Conservation (phyloP, 192 early-diverging fungal genomes). For the Coemansia sp. region DNA sequence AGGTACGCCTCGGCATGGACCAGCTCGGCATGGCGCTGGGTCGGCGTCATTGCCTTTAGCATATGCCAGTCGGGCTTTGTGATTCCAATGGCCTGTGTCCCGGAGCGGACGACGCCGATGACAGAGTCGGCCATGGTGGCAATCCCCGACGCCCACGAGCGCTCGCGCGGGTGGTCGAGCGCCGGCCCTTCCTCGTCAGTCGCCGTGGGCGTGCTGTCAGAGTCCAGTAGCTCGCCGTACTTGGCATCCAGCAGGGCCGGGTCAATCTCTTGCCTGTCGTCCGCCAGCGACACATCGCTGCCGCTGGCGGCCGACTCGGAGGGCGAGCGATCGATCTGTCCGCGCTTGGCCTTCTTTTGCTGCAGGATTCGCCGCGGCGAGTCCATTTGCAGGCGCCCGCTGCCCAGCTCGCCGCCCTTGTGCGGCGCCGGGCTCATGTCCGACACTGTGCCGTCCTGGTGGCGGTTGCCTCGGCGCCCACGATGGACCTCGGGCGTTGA, state of each 20-base stretch:
- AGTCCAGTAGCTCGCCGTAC: conserved; percentile 17
- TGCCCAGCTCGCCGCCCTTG: conserved; percentile 3
- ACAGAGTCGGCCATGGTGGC: conserved; percentile 36
- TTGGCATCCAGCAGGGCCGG: conserved; percentile 16
- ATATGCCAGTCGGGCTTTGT: conserved; percentile 30
- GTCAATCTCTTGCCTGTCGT: conserved; percentile 8
- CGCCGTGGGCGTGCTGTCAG: not conserved
- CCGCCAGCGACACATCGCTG: not conserved
- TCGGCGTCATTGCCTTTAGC: conserved; percentile 20
- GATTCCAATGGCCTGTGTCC: conserved; percentile 38
- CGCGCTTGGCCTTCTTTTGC: conserved; percentile 10
- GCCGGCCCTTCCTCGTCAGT: not conserved
- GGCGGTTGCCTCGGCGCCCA: conserved; percentile 22
- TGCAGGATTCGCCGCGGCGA: conserved; percentile 32
- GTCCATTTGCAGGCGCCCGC: conserved; percentile 17
- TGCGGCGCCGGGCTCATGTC: conserved; percentile 7
- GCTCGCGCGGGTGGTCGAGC: conserved; percentile 15
- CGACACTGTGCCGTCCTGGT: conserved; percentile 60
- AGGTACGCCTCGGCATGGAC: conserved; percentile 73
- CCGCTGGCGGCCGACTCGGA: conserved; percentile 1
- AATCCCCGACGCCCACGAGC: conserved; percentile 36
- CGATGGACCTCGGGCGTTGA: conserved; percentile 3
- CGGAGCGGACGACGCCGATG: conserved; percentile 26
- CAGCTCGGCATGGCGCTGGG: conserved; percentile 59
- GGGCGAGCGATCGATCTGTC: not conserved